Base-by-base conservation (phyloP, 148 eudicot genomes). In the Vaccinium macrocarpon region DNA sequence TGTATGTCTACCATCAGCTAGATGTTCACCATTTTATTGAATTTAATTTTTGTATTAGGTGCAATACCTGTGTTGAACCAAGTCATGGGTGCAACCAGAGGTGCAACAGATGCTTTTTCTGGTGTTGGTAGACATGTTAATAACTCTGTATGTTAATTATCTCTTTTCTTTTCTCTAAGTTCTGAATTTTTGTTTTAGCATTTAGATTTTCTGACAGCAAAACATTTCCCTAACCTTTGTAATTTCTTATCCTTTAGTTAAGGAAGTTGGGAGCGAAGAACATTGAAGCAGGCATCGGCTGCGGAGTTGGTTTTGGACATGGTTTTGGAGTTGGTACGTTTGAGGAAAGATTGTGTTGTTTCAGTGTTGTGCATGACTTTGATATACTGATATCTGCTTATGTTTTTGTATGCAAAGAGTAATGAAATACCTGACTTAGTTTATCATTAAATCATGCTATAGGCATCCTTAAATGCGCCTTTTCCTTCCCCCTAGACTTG, bases 271-370 rank as follows among this genome's bases (percentile, higher is more conserved):
- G 98, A 35, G 97, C 93, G 57, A 95, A 95, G 87, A 92, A 92
- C 85, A 89, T 93, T 89, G 89, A 95, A 87, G 96, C 91, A 16
- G 99, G 99, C 80, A 84, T 95, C 76, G 99, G 99, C 52, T 97
- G 99, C 84, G 99, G 99, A 88, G 92, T 97, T 87, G 99, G 99
- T 88, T 90, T 95, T 86, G 98, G 99, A 52, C 98, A 97, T 89
- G 99, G 99, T 84, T 92, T 93, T 86, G 99, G 99, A 87, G 89
- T 93, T 84, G 98, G 99, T 97, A 91, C 76, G 96, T 91, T 21
- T 68, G n/a, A 61, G 70, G 27, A 49, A 50, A 16, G 68, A 49
- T 32, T 76, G 13, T 77, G 51, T 56, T 82, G n/a, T 79, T 86
- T 79, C 23, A 52, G 38, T 27, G 76, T 78, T 77, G 56, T 38